phyloP scores from a whole-genome alignment of 495 filamentous ascomycete species.

The Cudoniella acicularis region DNA sequence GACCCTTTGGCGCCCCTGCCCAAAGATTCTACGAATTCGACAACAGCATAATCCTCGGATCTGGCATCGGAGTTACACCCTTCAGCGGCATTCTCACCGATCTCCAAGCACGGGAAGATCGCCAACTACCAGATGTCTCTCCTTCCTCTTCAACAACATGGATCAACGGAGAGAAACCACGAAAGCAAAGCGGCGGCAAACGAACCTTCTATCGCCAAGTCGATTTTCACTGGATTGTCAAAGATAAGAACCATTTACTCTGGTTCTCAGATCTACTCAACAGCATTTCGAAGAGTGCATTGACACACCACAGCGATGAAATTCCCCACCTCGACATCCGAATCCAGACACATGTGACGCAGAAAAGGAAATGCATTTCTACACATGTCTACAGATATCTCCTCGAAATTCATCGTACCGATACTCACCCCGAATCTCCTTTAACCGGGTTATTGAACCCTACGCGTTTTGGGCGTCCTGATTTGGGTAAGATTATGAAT shows the following conservation, averaged over 20 bases:
- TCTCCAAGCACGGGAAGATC: conserved; percentile 27
- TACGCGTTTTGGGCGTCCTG: conserved; percentile 28
- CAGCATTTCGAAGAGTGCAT: conserved; percentile 15
- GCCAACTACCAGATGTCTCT: neutral
- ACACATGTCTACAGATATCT: conserved; percentile 38
- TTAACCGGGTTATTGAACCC: conserved; percentile 35
- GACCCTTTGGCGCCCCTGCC: conserved; percentile 31
- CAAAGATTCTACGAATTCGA: conserved; percentile 38
- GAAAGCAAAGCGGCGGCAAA: neutral
- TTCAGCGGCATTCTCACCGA: conserved; percentile 37
- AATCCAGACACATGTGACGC: conserved; percentile 37
- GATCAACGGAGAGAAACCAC: conserved; percentile 1
- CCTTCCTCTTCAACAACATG: conserved; percentile 1
- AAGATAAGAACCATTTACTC: conserved; percentile 34
- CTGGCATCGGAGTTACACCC: conserved; percentile 38
- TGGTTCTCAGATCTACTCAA: conserved; percentile 40
- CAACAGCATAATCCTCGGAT: conserved; percentile 33
- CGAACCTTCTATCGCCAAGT: conserved; percentile 28
- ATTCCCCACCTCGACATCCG: conserved; percentile 31
- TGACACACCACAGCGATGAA: neutral
- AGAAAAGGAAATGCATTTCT: conserved; percentile 31
- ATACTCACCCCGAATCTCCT: conserved; percentile 29
- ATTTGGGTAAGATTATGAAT: conserved; percentile 4
- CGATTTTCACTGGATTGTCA: conserved; percentile 41
- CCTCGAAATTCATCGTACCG: conserved; percentile 35